Base-by-base conservation (phyloP, 2,329 filamentous ascomycete genomes). In the Cladosporium austrohemisphaericum region DNA sequence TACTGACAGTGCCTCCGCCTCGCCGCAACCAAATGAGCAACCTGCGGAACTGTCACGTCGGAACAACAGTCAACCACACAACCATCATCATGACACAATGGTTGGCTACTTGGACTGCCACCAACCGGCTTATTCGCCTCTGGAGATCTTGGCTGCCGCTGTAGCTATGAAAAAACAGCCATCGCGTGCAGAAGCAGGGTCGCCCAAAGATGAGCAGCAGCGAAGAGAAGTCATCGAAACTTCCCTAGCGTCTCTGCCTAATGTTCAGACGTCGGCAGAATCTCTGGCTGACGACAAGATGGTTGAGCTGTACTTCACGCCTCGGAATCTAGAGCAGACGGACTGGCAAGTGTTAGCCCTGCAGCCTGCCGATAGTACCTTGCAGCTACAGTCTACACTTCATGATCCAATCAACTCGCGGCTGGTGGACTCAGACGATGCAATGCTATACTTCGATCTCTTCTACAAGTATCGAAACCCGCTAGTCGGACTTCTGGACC, bases 351-450 rank as follows among this genome's bases (percentile, higher is more conserved):
- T 47, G 3, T n/a, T 47, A 37, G 44, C 33, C 5, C n/a, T 38
- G 16, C 44, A 47, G 32, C 44, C 44, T 14, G 44, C 44, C 18
- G 33, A 37, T 19, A 47, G 44, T 16, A 47, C 44, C 5, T 11
- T 47, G 11, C 44, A 47, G 18, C 25, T 47, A 18, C 44, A 47
- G 9, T 47, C 44, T 14, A 38, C 33, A 5, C 18, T 47, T 3
- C 44, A 47, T 16, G 44, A 47, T 22, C 44, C 44, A 7, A 47
- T 47, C 25, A 47, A 47, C 19, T 47, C 44, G 11, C 22, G 44
- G 8, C 18, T 47, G 23, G 23, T 47, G 7, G 44, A 47, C 25
- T 38, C 44, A 4, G 44, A 47, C 1, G 44, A 47, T 38, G 44
- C 44, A 7, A 19, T 47, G 13, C 25, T 47, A 7, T 47, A 47